Evolutionary conservation across 306 rosid genomes (phyloP).

Genomic region (Prunus kanzakura): DNA sequence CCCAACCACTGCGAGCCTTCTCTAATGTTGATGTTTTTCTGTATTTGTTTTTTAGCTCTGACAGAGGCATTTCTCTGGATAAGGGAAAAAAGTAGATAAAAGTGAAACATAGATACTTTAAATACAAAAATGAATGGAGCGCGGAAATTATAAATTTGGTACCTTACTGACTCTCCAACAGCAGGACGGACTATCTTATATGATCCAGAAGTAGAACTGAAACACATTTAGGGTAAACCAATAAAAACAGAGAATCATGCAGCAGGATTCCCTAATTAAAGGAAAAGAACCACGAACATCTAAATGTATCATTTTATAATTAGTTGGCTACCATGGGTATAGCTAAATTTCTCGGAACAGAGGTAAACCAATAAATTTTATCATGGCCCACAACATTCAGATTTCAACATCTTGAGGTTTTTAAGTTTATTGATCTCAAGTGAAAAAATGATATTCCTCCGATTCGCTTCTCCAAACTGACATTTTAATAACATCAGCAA

Average conservation of each 20-base stretch:
- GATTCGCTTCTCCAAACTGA: not conserved
- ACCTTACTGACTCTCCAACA: slow-evolving; percentile 95
- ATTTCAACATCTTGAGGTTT: too few relatives aligned
- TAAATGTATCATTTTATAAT: not conserved
- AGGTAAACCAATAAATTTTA: not conserved
- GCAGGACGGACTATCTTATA: slow-evolving; percentile 93
- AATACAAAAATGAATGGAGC: slow-evolving; percentile 14
- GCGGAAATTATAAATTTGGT: slow-evolving; percentile 21
- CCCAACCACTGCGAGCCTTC: slow-evolving; percentile 88
- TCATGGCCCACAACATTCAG: not conserved
- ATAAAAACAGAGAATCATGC: slow-evolving; percentile 10
- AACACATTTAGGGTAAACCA: slow-evolving; percentile 27
- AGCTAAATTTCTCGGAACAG: not conserved
- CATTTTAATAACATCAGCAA: not conserved
- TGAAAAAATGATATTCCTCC: not conserved
- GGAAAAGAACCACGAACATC: not conserved
- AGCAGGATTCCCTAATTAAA: not conserved
- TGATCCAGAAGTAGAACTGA: slow-evolving; percentile 78
- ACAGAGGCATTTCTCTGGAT: slow-evolving; percentile 84
- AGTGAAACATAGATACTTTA: slow-evolving; percentile 1
- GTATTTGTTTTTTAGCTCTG: slow-evolving; percentile 82
- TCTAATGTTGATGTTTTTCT: slow-evolving; percentile 74
- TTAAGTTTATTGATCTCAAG: not conserved
- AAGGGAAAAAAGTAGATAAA: slow-evolving; percentile 10
- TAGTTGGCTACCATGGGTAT: not conserved